phyloP scores from a whole-genome alignment of 257 asterid species.

The Ocimum tenuiflorum region DNA sequence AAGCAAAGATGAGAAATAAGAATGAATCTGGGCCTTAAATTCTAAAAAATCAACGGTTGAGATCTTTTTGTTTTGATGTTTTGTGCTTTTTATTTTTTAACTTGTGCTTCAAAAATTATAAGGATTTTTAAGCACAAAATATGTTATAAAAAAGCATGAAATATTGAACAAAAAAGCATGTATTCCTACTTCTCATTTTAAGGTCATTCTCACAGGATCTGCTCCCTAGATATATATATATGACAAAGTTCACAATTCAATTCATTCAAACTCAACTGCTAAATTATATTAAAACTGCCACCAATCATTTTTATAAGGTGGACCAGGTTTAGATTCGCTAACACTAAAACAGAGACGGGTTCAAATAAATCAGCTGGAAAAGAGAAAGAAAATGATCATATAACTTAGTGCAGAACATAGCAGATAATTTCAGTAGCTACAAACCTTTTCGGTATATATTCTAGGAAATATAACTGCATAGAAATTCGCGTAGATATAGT shows the following conservation, averaged over 20 bases:
- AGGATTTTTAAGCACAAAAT: too few relatives aligned
- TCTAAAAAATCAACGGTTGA: too few relatives aligned
- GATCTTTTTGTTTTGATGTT: too few relatives aligned
- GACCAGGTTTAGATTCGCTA: background rate
- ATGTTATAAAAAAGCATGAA: too few relatives aligned
- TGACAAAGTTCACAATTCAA: background rate
- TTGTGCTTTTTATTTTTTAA: too few relatives aligned
- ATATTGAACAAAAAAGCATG: too few relatives aligned
- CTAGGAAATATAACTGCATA: background rate
- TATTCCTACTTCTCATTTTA: too few relatives aligned
- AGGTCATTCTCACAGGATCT: too few relatives aligned
- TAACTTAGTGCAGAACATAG: background rate
- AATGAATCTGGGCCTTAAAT: too few relatives aligned
- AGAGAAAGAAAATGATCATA: background rate
- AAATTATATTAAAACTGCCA: background rate
- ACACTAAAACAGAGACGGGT: background rate
- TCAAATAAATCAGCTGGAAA: background rate
- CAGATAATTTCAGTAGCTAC: constrained; percentile 3
- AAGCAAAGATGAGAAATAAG: too few relatives aligned
- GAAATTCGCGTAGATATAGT: background rate
- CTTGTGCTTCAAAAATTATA: too few relatives aligned
- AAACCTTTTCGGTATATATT: background rate
- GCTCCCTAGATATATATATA: background rate
- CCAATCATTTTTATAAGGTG: background rate
- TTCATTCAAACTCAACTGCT: background rate